phyloP scores from a whole-genome alignment of 306 rosid species.

The Sechiopsis laciniata region DNA sequence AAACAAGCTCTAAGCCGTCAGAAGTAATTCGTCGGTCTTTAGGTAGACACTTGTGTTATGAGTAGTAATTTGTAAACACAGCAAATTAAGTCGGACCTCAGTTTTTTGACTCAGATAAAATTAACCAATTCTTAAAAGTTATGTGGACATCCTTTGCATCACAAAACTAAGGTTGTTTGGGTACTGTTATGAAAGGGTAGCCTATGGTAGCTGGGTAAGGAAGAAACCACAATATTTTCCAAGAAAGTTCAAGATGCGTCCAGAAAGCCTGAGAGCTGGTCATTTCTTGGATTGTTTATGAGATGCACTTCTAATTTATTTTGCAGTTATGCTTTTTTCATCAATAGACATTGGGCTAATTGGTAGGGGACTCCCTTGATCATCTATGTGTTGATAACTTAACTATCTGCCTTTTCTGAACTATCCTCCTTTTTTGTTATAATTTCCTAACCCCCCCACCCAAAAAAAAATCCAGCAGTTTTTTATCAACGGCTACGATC shows the following conservation, averaged over 20 bases:
- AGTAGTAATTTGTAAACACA: not conserved
- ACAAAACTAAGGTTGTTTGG: not conserved
- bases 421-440: too few species aligned
- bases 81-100: not conserved
- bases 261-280: not conserved
- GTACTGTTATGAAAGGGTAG: not conserved
- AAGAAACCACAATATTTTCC: not conserved
- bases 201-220: not conserved
- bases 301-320: not conserved
- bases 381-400: not conserved
- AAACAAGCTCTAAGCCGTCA: not conserved
- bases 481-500: slow-evolving; percentile 6
- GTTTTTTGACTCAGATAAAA: not conserved
- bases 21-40: not conserved
- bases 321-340: not conserved
- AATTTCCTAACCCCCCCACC: too few species aligned
- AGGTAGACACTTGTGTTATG: not conserved
- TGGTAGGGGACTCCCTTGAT: not conserved
- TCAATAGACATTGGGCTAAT: not conserved
- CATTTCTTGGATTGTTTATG: not conserved
- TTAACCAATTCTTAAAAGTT: not conserved
- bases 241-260: not conserved
- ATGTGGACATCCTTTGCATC: not conserved
- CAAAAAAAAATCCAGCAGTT: not conserved
- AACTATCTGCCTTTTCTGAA: not conserved